Base-by-base conservation (phyloP, 1,139 yeast genomes). In the Diutina mesorugosa region DNA sequence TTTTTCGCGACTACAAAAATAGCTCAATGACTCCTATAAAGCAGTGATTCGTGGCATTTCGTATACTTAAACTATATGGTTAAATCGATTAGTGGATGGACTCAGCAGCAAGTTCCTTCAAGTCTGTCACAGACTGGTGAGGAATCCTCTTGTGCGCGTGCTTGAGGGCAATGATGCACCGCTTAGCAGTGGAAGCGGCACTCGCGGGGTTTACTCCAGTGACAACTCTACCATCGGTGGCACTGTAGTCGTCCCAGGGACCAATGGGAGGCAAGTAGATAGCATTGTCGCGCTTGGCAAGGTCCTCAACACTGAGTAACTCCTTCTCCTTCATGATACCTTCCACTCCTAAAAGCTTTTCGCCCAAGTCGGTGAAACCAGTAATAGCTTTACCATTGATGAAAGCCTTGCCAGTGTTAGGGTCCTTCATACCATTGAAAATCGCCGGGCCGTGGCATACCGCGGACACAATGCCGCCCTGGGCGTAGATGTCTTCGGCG, bases 391-490 rank as follows among this genome's bases (percentile, higher is more conserved):
- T 80, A 57, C 83, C 86, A 61, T 78, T 68, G 59, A 78, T 71
- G 57, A 84, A 63, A 10, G 71, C 68, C 56, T 73, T 69, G 28
- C 66, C 61, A 55, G 68, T 63, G 8, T 14, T 14, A 50, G 53
- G 45, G 60, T 77, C 79, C 51, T 65, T 70, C 60, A 82, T 67
- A 55, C 74, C 72, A 45, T 72, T 77, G 58, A 84, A 78, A 60
- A 82, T 72, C 50, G 77, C 76, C 14, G 87, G 85, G 5, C 87
- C 89, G 61, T 84, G 89, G 68, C 89, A 84, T 28, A 83, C 87
- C 16, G 87, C 85, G 48, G 83, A 66, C 32, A 83, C 78, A 50
- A 81, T 76, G 55, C 86, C 86, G 45, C 79, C 79, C 47, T 74
- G 69, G 51, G 69, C 70, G 65, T 77, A 80, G 56, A 82, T 76